Evolutionary conservation across 768 basidiomycete species (phyloP), one percentile per base, ranked within the genome.

Genomic region (Dentipellis sp.): DNA sequence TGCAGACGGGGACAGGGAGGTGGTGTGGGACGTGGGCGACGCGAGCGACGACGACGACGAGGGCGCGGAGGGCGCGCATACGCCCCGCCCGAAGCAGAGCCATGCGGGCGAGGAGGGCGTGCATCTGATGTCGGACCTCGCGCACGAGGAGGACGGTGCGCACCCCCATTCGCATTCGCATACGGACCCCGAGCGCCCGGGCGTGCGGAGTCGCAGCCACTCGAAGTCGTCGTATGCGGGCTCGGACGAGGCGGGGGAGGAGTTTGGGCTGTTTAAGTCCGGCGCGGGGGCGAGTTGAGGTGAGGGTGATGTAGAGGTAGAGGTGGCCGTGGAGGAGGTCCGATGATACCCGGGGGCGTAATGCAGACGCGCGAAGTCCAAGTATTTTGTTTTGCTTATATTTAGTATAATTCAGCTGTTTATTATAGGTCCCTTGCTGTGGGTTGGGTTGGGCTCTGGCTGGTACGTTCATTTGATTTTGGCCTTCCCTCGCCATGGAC

Each of bases 1-100:
- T 42, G 72, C 55, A 5, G 66, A 65, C 4, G 66, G 63, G 17
- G 63, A 67, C 45, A 72, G 78, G 7, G 62, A 63, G 49, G 76
- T 73, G 16, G 62, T 84, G 40, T 92, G 90, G 89, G 77, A 84
- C 48, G 75, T 92, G 2, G 87, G 90, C 1, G 81, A 87, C 23
- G 80, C 73, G 21, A 86, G 84, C 55, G 88, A 88, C 51, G 82
- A 82, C 4, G 86, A 88, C 19, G 80, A 78, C 10, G 77, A 77
- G 34, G 76, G 75, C 40, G 7, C 29, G 67, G 60, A 49, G 14
- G 53, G 68, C 67, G 51, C 66, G 63, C 57, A 47, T 22, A 8
- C 55, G 46, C 45, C 50, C 10, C 50, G 21, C 53, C 37, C 34
- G 61, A 50, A 59, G 53, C 45, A 39, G 50, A 54, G 3, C 39